Evolutionary conservation across 371 early-diverging fungal genomes (phyloP).

Genomic region (Capillidium rhysosporum): DNA sequence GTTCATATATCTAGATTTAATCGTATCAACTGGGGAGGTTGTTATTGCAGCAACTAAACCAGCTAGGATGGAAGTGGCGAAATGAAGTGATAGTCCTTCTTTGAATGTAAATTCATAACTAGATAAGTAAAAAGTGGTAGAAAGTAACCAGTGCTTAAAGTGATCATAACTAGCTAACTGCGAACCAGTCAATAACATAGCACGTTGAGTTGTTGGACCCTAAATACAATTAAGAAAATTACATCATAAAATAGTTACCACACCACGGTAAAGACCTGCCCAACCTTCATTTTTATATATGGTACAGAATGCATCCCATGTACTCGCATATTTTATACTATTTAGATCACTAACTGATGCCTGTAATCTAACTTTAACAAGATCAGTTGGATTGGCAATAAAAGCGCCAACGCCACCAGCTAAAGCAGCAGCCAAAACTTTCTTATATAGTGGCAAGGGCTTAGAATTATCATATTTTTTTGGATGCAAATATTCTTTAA

Average conservation of each 20-base stretch:
- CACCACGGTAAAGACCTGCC: slow-evolving; percentile 15
- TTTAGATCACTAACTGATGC: slow-evolving; percentile 6
- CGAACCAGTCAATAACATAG: slow-evolving; percentile 23
- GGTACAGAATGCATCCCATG: slow-evolving; percentile 12
- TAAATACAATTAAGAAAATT: background rate
- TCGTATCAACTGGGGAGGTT: slow-evolving; percentile 21
- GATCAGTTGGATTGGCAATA: slow-evolving; percentile 26
- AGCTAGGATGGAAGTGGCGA: slow-evolving; percentile 8
- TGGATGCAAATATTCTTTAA: slow-evolving; percentile 14
- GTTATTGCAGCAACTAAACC: slow-evolving; percentile 16
- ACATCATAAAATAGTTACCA: background rate
- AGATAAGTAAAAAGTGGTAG: background rate
- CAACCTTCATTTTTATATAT: slow-evolving; percentile 12
- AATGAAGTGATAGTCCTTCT: slow-evolving; percentile 12
- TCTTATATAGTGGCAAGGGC: slow-evolving; percentile 12
- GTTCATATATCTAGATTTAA: slow-evolving; percentile 28
- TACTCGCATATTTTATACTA: slow-evolving; percentile 11
- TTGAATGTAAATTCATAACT: background rate
- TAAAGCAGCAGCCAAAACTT: slow-evolving; percentile 16
- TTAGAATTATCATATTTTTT: slow-evolving; percentile 7
- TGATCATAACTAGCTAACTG: slow-evolving; percentile 27
- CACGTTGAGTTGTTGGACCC: slow-evolving; percentile 16
- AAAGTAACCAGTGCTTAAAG: slow-evolving; percentile 19
- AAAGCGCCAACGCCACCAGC: slow-evolving; percentile 24
- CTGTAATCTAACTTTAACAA: slow-evolving; percentile 19